A percentile compares a stretch with the other conserved stretches of the same genome.
phyloP scores from a whole-genome alignment of 208 protist species.

The Naegleria fowleri region DNA sequence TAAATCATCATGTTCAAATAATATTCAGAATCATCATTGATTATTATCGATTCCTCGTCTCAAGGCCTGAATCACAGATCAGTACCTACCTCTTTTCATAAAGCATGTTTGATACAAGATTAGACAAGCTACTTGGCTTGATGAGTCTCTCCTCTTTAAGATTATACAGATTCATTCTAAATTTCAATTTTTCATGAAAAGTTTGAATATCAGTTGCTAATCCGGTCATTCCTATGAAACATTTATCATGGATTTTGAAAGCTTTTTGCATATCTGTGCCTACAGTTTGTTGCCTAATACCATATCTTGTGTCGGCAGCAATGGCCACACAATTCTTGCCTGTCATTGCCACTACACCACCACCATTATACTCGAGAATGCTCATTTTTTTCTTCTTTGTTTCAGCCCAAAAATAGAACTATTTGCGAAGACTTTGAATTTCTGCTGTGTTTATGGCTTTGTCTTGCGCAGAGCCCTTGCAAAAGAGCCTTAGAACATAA shows the following conservation, averaged over 20 bases:
- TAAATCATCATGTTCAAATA: constrained; percentile 50
- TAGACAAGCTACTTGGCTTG: constrained; percentile 49
- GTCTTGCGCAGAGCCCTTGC: too few relatives aligned
- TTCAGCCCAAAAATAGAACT: neutral
- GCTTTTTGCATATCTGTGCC: constrained; percentile 90
- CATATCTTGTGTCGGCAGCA: constrained; percentile 89
- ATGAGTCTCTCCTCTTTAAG: constrained; percentile 69
- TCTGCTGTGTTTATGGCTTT: too few relatives aligned
- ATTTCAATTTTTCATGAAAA: constrained; percentile 65
- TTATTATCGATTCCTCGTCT: constrained; percentile 45
- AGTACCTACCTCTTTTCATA: constrained; percentile 59
- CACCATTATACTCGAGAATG: constrained; percentile 82
- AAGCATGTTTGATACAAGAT: constrained; percentile 55
- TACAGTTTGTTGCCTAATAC: constrained; percentile 89
- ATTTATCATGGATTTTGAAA: constrained; percentile 82
- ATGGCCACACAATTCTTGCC: constrained; percentile 98
- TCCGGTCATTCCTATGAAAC: constrained; percentile 89
- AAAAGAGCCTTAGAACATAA: too few relatives aligned
- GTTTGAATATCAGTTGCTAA: constrained; percentile 94
- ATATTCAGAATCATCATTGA: constrained; percentile 49
- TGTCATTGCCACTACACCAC: constrained; percentile 90
- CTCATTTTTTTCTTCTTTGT: neutral
- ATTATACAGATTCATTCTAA: constrained; percentile 62
- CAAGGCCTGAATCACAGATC: neutral
- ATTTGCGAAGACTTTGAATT: neutral